Evolutionary conservation across 768 basidiomycete species (phyloP), one percentile per base, ranked within the genome.

Genomic region (Gloeopeniophorella convolvens): DNA sequence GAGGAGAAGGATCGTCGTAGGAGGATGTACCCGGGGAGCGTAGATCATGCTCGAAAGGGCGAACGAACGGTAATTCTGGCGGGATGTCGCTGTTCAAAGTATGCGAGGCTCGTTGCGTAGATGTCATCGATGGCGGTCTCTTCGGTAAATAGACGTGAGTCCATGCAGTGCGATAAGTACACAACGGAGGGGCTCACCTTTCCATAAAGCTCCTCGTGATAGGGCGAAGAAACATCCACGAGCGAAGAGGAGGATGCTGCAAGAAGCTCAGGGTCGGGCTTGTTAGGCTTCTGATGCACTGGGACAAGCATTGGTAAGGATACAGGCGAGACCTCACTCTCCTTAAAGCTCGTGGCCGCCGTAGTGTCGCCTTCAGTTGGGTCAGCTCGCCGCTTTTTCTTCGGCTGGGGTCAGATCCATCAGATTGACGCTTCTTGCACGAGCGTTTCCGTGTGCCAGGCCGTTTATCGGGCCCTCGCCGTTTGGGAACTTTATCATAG

Each of bases 391-490:
- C 66, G 65, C 50, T 61, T 66, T 63, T 68, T 68, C 63, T 64
- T 66, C 21, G 62, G 62, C 35, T 49, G 51, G 21, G 48, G 42
- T 49, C 76, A 55, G 82, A 80, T 31, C 75, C 68, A 45, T 77
- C 74, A 30, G 73, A 67, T 30, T 78, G 75, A 51, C 85, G 74
- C 73, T 87, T 89, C 79, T 89, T 89, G 75, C 85, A 89, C 48
- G 83, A 83, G 59, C 88, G 76, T 64, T 87, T 84, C 55, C 87
- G 78, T 50, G 86, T 89, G 24, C 88, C 88, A 51, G 88, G 88
- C 61, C 79, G 79, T 70, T 88, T 89, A 75, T 90, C 88, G 55
- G 88, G 88, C 3, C 89, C 89, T 54, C 88, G 77, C 54, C 89
- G 81, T 68, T 85, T 88, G 59, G 87, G 87, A 48, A 77, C 83